Evolutionary conservation across 345 rosid genomes (phyloP), one percentile per base, ranked within the genome.

Genomic region (Salix udensis): DNA sequence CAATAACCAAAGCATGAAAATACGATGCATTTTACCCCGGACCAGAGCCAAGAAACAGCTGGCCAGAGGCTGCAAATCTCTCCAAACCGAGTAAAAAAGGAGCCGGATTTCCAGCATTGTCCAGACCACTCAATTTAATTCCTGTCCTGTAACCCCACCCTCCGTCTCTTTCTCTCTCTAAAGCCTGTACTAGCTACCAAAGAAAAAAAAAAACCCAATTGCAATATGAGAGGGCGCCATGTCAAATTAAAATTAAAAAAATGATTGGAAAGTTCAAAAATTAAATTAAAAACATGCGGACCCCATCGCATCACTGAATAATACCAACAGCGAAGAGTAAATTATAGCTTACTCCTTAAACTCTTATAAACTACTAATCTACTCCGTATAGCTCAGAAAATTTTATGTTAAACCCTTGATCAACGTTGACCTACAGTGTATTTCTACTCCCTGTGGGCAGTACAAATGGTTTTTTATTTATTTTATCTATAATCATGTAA

Each of bases 41-140:
- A 87, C 65, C 80, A 81, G 67, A 73, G 55, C 77, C 79, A 48
- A 64, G 78, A 69, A 71, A 77, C 82, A 73, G 83, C 78, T 62
- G 82, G 78, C 58, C 80, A 68, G 88, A 83, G 75, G 82, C 77
- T 73, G 84, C 78, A 77, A 81, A 83, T 76, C 61, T 60, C 72
- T 60, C 84, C 48, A 80, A 28, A 52, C 83, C 85, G 79, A 70
- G 84, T 36, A 73, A 83, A 71, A 58, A 65, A 66, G 24, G 73
- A 21, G 69, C 77, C 86, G 84, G 64, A 73, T 75, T 78, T 84
- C 77, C 75, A 81, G 85, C 86, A 82, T 66, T 77, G 65, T 74
- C 76, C 69, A 24, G 52, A 67, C 86, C 79, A 78, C 78, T 71
- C 44, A 76, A 78, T 79, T 67, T 74, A 71, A 58, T 72, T 30